phyloP scores from a whole-genome alignment of 1,284 basidiomycete species.

The Cerioporus squamosus region DNA sequence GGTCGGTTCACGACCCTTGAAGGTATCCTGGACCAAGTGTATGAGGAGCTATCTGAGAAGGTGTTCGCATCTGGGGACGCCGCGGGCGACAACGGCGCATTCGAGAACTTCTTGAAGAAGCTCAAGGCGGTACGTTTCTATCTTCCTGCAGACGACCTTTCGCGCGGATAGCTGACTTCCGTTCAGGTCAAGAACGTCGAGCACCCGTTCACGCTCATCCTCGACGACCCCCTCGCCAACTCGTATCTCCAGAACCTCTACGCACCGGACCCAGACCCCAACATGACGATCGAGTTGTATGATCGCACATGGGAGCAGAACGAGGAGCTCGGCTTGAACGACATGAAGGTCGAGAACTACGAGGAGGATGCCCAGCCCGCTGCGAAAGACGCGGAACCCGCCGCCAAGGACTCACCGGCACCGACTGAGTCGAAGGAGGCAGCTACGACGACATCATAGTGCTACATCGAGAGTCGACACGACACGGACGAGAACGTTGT shows the following conservation, averaged over 20 bases:
- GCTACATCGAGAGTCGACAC: no score
- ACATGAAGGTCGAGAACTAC: conserved; percentile 93
- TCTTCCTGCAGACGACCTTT: background rate
- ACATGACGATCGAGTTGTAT: conserved; percentile 86
- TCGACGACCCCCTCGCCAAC: conserved; percentile 96
- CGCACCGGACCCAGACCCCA: conserved; percentile 91
- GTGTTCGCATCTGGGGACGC: conserved; percentile 86
- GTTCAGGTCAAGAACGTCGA: conserved; percentile 76
- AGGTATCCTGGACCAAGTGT: conserved; percentile 93
- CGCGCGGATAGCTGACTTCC: background rate
- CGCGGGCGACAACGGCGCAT: conserved; percentile 46
- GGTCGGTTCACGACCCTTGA: conserved; percentile 99
- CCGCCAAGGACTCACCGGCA: conserved; percentile 5
- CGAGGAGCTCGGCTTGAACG: conserved; percentile 95
- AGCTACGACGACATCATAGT: no score
- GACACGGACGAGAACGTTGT: no score
- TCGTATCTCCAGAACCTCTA: conserved; percentile 97
- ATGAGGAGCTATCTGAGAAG: conserved; percentile 94
- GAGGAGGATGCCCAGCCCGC: conserved; percentile 38
- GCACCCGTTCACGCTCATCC: conserved; percentile 86
- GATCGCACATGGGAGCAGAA: conserved; percentile 91
- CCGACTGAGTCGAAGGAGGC: background rate
- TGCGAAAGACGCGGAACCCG: conserved; percentile 6
- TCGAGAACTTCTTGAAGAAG: conserved; percentile 79
- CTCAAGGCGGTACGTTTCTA: conserved; percentile 75